Evolutionary conservation across 1,284 basidiomycete species (phyloP).

Genomic region (Apiotrichum gracile): DNA sequence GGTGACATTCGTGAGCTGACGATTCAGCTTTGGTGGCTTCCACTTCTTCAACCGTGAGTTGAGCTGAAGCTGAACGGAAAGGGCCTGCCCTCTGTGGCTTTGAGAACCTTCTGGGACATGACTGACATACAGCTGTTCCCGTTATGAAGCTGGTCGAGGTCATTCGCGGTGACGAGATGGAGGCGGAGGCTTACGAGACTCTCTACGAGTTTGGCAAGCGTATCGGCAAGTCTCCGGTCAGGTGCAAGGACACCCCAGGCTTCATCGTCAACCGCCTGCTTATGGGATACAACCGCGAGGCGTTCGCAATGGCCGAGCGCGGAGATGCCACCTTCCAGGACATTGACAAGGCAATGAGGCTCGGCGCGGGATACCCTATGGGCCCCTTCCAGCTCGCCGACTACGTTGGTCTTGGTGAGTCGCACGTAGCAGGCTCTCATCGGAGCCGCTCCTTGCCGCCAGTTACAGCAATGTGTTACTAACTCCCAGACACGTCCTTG

Average conservation of each 20-base stretch:
- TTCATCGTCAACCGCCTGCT: slow-evolving; percentile 55
- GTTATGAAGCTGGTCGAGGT: slow-evolving; percentile 58
- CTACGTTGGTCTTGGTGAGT: slow-evolving; percentile 52
- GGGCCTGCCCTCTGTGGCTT: too few relatives aligned
- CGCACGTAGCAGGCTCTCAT: not conserved
- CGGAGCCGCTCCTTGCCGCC: too few relatives aligned
- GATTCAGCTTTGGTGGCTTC: slow-evolving; percentile 49
- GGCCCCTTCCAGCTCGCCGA: slow-evolving; percentile 54
- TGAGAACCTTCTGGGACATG: too few relatives aligned
- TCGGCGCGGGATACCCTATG: slow-evolving; percentile 53
- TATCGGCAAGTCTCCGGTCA: slow-evolving; percentile 54
- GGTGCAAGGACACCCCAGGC: slow-evolving; percentile 53
- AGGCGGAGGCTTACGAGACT: slow-evolving; percentile 48
- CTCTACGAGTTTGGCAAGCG: slow-evolving; percentile 51
- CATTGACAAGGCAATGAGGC: slow-evolving; percentile 57
- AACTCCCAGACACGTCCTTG: slow-evolving; percentile 38
- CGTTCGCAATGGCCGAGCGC: slow-evolving; percentile 55
- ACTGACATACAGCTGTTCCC: slow-evolving; percentile 28
- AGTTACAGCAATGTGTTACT: not conserved
- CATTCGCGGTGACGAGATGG: slow-evolving; percentile 50
- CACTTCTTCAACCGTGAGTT: slow-evolving; percentile 53
- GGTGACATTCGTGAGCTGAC: slow-evolving; percentile 6
- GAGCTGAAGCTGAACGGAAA: not conserved
- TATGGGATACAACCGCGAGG: slow-evolving; percentile 54
- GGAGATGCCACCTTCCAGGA: slow-evolving; percentile 55